Evolutionary conservation across 2,329 filamentous ascomycete species (phyloP), one percentile per base, ranked within the genome.

Genomic region (Aspergillus flavus): DNA sequence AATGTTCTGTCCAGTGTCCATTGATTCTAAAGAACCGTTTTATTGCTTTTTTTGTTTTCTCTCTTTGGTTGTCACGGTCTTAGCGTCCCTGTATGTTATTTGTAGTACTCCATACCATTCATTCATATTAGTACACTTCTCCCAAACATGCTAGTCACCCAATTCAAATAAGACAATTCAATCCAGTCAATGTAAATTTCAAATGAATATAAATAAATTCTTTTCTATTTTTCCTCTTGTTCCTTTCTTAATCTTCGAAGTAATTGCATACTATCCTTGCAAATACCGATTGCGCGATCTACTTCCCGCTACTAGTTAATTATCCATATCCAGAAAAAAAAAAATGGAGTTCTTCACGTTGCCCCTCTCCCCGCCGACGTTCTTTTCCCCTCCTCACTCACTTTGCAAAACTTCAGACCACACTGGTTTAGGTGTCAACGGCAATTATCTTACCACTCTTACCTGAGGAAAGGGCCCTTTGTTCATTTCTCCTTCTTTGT

Each of bases 1-100:
- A 64, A 64, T 65, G 60, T 64, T 68, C 34, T 39, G 23, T 39
- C 28, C 12, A 36, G 26, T 39, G 23, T 39, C 28, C 12, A 23
- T 36, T 59, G 57, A 23, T 48, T 53, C 16, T 32, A 19, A 19
- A 26, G 45, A 48, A 26, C 45, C 23, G 23, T 48, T 48, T 28
- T 23, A 48, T 48, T 48, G 45, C 45, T 48, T 28, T 48, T 16
- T 48, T 28, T 11, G 4, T 11, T 11, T 19, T 7, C 2, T 41
- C 19, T 41, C 19, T 41, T 41, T 36, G 34, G 34, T 36, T 16
- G 34, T 36, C 34, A 36, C 12, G 34, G 34, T 36, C 34, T 36
- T 36, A 36, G 34, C 34, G 34, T 36, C 34, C 4, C 34, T 14
- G 34, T 36, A 36, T 36, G 12, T 36, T 12, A 36, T 36, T 14